Base-by-base conservation (phyloP, 176 grass and related monocot species). In the Rhipidocladum racemiflorum region DNA sequence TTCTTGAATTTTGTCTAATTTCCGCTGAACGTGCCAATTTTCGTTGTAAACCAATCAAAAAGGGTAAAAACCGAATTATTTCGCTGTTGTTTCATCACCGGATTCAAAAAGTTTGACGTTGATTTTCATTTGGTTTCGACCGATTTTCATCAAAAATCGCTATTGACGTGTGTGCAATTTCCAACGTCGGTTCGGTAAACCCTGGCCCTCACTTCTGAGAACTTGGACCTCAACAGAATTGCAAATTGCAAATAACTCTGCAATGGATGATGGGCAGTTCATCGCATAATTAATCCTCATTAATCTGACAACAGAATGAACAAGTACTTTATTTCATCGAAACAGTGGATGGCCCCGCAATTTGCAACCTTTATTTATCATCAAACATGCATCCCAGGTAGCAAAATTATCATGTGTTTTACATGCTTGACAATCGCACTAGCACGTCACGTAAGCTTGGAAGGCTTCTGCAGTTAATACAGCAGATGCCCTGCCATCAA, bases 291-390 rank as follows among this genome's bases (percentile, higher is more conserved):
- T 15, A 61, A 38, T 43, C 29, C 21, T 63, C 25, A 51, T 12
- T 53, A 42, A 72, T 79, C 44, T 30, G 30, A 63, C 8, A 25
- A 69, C 54, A 18, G 2, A 15, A 35, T 35, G 54, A 56, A 53
- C 7, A 78, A 45, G 9, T 16, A 44, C 36, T 68, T 53, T 9
- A 39, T 53, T 73, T 27, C 25, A 64, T 38, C 3, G 48, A 24
- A 54, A 64, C 7, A 45, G 3, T 25, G 21, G 43, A 67, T 79
- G 46, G 20, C 78, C 77, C 61, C 77, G 54, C 54, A 85, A 55
- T 51, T 68, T 69, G 60, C 45, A 65, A 56, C 81, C 15, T 89
- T 34, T 34, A 76, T 85, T 89, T 55, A 81, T 81, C 25, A 81
- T 68, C 63, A 76, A 81, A 77, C 44, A 65, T 63, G 65, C 72